Evolutionary conservation across 805 yeast species (phyloP), one percentile per base, ranked within the genome.

Genomic region (Hanseniaspora occidentalis): DNA sequence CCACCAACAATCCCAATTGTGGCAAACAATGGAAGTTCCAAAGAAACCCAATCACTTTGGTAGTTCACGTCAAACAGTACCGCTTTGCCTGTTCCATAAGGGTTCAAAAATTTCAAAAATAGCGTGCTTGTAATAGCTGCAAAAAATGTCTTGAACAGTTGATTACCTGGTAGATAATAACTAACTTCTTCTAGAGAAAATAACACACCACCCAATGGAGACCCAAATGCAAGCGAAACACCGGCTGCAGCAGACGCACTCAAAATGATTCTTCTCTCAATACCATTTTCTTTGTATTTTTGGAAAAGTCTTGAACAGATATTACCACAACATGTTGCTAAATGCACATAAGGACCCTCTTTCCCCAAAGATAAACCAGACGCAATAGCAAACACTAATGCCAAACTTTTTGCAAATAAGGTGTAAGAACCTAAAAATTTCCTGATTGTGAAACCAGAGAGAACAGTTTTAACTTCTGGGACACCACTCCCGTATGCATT

Each of bases 341-440:
- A 60, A 52, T 74, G 80, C 18, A 74, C 80, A 49, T 66, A 74
- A 0, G 80, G 80, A 3, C 80, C 80, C 43, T 74, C 80, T 52
- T 74, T 74, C 1, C 80, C 80, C 8, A 74, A 54, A 10, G 71
- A 56, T 60, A 74, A 59, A 1, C 80, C 80, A 0, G 77, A 70
- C 0, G 78, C 73, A 29, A 74, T 71, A 3, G 77, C 70, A 27
- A 73, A 61, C 1, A 73, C 60, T 20, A 74, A 54, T 0, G 74
- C 71, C 2, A 61, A 43, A 0, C 75, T 60, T 50, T 74, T 74
- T 43, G 70, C 58, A 19, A 73, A 31, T 6, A 74, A 58, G 0
- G 80, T 72, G 46, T 67, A 65, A 1, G 69, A 55, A 4, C 80
- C 79, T 27, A 74, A 53, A 47, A 69, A 74, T 33, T 65, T 55